Percentiles rank a stretch among this genome's conserved stretches.
Conservation (phyloP, 2,329 filamentous ascomycete genomes). For the Escovopsis sp. region DNA sequence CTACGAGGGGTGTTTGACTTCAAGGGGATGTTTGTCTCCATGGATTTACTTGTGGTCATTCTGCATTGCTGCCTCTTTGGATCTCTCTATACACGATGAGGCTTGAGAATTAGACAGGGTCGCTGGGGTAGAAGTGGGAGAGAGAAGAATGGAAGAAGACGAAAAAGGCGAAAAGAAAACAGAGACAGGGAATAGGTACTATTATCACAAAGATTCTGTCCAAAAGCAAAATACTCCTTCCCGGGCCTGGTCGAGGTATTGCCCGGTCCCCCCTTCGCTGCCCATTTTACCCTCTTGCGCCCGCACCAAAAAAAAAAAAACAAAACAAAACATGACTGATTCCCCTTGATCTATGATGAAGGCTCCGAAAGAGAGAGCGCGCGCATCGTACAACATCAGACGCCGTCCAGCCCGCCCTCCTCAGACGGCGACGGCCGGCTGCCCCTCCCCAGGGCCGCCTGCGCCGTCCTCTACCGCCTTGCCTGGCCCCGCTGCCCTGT, state of each 20-base stretch:
- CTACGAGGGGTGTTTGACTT: too few relatives aligned
- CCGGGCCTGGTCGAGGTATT: constrained; percentile 1
- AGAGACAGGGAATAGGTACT: too few relatives aligned
- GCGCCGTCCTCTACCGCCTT: neutral
- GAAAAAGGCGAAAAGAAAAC: too few relatives aligned
- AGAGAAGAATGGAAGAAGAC: too few relatives aligned
- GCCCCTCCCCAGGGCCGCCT: constrained; percentile 10
- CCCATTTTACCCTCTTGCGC: neutral
- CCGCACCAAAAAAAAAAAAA: neutral
- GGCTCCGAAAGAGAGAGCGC: too few relatives aligned
- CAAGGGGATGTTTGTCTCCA: too few relatives aligned
- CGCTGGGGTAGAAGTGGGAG: too few relatives aligned
- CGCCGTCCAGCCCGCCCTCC: constrained; percentile 22
- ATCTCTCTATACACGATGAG: too few relatives aligned
- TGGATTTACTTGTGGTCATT: neutral
- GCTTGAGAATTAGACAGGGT: too few relatives aligned
- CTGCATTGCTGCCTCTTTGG: neutral
- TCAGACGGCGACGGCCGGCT: constrained; percentile 13
- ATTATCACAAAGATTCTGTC: too few relatives aligned
- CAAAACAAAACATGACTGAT: too few relatives aligned
- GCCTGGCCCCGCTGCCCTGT: neutral
- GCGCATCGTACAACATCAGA: constrained; percentile 7
- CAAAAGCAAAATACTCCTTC: neutral
- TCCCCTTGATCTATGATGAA: neutral
- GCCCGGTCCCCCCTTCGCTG: neutral